These are phyloP conservation scores for Candida mesenterica DNA, from an alignment of 1,139 yeast species.

Conservation along the genomic window DNA sequence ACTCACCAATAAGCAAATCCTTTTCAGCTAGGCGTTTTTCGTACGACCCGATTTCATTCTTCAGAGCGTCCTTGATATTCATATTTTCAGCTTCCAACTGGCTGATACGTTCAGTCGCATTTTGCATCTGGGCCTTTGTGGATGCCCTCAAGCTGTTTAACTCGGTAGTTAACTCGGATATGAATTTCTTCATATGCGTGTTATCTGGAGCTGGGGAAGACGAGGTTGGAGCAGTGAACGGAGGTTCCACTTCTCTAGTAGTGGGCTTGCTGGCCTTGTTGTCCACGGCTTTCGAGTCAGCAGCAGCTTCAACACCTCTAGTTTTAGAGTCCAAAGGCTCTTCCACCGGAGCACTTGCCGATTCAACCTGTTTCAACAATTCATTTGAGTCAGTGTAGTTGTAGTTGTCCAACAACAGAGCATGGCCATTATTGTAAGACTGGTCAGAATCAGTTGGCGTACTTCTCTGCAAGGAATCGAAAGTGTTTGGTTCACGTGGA, in stretches of 20 bases:
- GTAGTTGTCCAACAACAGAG: constrained; percentile 13
- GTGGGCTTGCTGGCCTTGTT: neutral
- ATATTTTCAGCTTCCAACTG: constrained; percentile 46
- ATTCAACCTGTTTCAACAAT: constrained; percentile 3
- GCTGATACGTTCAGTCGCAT: constrained; percentile 51
- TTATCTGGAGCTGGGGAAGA: neutral
- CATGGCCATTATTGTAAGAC: constrained; percentile 15
- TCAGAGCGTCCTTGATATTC: constrained; percentile 21
- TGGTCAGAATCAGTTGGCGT: constrained; percentile 1
- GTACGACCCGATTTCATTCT: constrained; percentile 17
- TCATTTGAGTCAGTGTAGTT: constrained; percentile 6
- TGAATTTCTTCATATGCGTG: constrained; percentile 29
- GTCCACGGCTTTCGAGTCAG: neutral
- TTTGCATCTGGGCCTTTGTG: constrained; percentile 51
- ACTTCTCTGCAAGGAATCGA: neutral
- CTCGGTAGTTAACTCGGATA: constrained; percentile 47
- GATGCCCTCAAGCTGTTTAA: constrained; percentile 43
- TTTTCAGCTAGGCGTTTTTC: constrained; percentile 31
- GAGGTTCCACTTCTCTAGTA: neutral
- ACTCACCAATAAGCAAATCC: constrained; percentile 35
- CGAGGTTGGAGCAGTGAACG: too few species aligned
- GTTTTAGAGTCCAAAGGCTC: neutral
- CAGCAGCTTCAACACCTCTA: constrained; percentile 2
- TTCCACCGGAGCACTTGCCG: too few species aligned
- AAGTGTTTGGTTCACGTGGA: neutral